Evolutionary conservation across 139 green algal genomes (phyloP).

Genomic region (Monoraphidium neglectum): DNA sequence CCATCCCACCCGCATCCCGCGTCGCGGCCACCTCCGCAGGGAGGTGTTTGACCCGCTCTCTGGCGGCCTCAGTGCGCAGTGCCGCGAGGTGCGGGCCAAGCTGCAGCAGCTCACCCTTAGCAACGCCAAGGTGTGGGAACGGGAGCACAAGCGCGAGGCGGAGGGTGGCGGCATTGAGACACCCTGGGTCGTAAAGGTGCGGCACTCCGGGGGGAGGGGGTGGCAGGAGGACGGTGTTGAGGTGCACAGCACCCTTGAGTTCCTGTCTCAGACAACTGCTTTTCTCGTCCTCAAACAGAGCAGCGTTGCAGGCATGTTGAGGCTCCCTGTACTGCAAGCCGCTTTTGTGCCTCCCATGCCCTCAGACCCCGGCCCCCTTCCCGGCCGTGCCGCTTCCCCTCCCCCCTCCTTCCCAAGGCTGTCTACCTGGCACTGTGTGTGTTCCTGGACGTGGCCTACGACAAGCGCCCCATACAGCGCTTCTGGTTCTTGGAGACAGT

Average conservation of each 20-base stretch:
- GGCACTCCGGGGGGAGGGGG: not conserved
- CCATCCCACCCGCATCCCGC: too few species aligned
- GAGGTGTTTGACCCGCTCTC: constrained; percentile 21
- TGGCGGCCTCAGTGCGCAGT: constrained; percentile 12
- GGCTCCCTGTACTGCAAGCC: too few species aligned
- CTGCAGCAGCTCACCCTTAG: constrained; percentile 72
- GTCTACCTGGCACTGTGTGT: constrained; percentile 22
- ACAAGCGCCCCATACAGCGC: constrained; percentile 73
- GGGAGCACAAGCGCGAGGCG: constrained; percentile 65
- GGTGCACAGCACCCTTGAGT: too few species aligned
- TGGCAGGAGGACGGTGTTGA: not conserved
- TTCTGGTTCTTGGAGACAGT: constrained; percentile 79
- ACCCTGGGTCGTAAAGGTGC: constrained; percentile 29
- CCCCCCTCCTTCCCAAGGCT: not conserved
- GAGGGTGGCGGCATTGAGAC: constrained; percentile 38
- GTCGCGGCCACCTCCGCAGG: too few species aligned
- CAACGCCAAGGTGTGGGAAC: constrained; percentile 75
- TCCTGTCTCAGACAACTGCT: too few species aligned
- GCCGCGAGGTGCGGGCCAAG: constrained; percentile 28
- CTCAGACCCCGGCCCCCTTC: not conserved
- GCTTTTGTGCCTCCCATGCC: too few species aligned
- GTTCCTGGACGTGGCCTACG: constrained; percentile 76
- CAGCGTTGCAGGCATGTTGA: too few species aligned
- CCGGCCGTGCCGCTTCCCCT: too few species aligned
- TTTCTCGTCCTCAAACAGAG: too few species aligned